A percentile compares a stretch with the other conserved stretches of the same genome.
Evolutionary conservation across 1,284 basidiomycete species (phyloP).

Genomic region (Boletus smithii): DNA sequence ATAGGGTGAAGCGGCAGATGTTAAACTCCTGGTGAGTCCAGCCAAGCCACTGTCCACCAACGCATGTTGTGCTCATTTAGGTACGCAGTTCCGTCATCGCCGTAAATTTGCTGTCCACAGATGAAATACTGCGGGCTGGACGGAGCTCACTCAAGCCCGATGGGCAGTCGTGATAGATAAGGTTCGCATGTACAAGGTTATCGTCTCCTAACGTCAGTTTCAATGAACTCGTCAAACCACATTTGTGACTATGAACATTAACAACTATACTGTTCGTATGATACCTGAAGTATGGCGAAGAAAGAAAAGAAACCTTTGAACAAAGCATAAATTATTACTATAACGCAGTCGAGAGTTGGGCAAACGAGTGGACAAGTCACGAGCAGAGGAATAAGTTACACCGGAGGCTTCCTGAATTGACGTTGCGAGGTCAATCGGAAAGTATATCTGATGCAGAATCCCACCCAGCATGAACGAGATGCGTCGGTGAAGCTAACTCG

Average conservation of each 20-base stretch:
- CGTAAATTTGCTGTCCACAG: slow-evolving; percentile 91
- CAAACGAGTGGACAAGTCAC: slow-evolving; percentile 21
- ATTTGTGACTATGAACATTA: slow-evolving; percentile 35
- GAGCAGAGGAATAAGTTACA: slow-evolving; percentile 30
- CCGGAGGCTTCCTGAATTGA: slow-evolving; percentile 5
- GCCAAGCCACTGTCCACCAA: slow-evolving; percentile 11
- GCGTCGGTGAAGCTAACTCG: slow-evolving; percentile 40
- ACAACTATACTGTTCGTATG: slow-evolving; percentile 31
- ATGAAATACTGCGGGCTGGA: slow-evolving; percentile 93
- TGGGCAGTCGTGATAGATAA: slow-evolving; percentile 54
- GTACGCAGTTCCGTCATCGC: slow-evolving; percentile 88
- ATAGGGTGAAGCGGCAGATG: slow-evolving; percentile 98
- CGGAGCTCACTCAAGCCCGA: slow-evolving; percentile 85
- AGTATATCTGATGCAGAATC: slow-evolving; percentile 49
- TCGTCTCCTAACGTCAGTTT: slow-evolving; percentile 22
- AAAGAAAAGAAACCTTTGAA: slow-evolving; percentile 2
- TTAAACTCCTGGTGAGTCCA: slow-evolving; percentile 83
- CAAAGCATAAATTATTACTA: slow-evolving; percentile 29
- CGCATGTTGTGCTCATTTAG: slow-evolving; percentile 23
- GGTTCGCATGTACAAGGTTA: slow-evolving; percentile 17
- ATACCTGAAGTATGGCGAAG: slow-evolving; percentile 17
- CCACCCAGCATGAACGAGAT: slow-evolving; percentile 57
- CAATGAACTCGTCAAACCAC: slow-evolving; percentile 13
- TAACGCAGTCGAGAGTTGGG: slow-evolving; percentile 20
- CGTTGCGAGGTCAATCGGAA: slow-evolving; percentile 29